phyloP scores from a whole-genome alignment of 176 grass and related monocot genomes.

The Eleusine coracana region DNA sequence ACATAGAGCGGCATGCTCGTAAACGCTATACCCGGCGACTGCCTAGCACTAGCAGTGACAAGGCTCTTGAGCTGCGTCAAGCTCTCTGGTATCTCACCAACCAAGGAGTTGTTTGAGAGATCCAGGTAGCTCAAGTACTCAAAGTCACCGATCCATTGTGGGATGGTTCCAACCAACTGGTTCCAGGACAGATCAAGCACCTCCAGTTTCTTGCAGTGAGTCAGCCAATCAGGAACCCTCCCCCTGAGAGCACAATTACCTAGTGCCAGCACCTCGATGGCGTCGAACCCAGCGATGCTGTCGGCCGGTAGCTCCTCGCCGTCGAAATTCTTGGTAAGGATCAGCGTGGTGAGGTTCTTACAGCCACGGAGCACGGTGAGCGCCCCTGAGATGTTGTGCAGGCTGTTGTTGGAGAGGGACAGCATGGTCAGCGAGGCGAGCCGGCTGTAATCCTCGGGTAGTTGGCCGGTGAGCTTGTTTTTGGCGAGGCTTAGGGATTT shows the following conservation, averaged over 20 bases:
- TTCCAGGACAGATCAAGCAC: constrained; percentile 99
- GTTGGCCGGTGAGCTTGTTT: constrained; percentile 69
- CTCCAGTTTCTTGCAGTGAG: constrained; percentile 72
- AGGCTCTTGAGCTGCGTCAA: constrained; percentile 86
- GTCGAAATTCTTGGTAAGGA: constrained; percentile 85
- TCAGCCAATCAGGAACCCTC: constrained; percentile 61
- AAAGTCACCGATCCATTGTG: constrained; percentile 60
- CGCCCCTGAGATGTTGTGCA: constrained; percentile 70
- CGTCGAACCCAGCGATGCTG: constrained; percentile 47
- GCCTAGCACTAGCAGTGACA: constrained; percentile 36
- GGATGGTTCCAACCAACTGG: constrained; percentile 63
- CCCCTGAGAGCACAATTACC: constrained; percentile 82
- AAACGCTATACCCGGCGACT: constrained; percentile 38
- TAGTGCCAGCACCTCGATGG: constrained; percentile 75
- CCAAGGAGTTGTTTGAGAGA: constrained; percentile 90
- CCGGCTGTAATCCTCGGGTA: constrained; percentile 51
- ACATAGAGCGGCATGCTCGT: constrained; percentile 82
- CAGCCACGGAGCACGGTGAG: constrained; percentile 52
- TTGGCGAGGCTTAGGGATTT: constrained; percentile 85
- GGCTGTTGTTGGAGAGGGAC: constrained; percentile 91
- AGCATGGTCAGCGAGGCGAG: constrained; percentile 68
- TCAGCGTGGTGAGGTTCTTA: constrained; percentile 77
- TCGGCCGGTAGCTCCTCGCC: constrained; percentile 64
- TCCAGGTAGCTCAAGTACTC: constrained; percentile 83
- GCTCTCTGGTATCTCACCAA: constrained; percentile 64